phyloP scores from a whole-genome alignment of 108 stramenopile species.

The Chaetoceros muelleri region DNA sequence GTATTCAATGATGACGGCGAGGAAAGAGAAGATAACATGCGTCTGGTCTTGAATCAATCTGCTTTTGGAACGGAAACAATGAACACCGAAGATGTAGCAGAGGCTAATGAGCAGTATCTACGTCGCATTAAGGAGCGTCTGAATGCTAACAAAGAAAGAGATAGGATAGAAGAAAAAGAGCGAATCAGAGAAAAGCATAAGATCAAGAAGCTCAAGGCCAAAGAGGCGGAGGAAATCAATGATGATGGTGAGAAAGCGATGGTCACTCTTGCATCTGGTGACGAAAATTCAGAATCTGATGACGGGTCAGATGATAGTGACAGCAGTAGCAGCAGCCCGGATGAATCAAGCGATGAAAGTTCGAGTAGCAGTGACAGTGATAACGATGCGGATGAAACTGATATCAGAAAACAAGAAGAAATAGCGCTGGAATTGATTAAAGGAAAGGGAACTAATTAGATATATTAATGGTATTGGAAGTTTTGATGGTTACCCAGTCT shows the following conservation, averaged over 20 bases:
- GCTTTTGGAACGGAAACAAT: constrained; percentile 13
- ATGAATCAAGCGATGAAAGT: constrained; percentile 10
- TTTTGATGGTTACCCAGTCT: no score
- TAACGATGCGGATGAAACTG: constrained; percentile 24
- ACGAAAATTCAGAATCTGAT: constrained; percentile 10
- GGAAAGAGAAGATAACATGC: constrained; percentile 46
- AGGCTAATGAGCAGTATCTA: constrained; percentile 57
- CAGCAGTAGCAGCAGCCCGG: constrained; percentile 8
- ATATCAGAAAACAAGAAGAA: constrained; percentile 56
- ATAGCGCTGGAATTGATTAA: constrained; percentile 69
- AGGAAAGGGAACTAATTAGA: no score
- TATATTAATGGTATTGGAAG: no score
- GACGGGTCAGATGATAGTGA: constrained; percentile 8
- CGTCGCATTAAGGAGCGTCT: constrained; percentile 55
- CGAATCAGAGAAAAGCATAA: constrained; percentile 71
- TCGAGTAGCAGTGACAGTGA: constrained; percentile 7
- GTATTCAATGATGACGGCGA: constrained; percentile 88
- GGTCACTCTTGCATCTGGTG: constrained; percentile 14
- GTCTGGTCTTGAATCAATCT: constrained; percentile 8
- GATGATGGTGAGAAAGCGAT: constrained; percentile 14
- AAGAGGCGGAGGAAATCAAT: constrained; percentile 23
- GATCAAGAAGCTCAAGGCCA: constrained; percentile 54
- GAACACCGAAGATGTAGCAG: constrained; percentile 21
- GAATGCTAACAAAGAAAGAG: constrained; percentile 42
- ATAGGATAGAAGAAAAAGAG: constrained; percentile 66